Evolutionary conservation across 75 land plant genomes (phyloP), one percentile per base, ranked within the genome.

Genomic region (Selaginella tamariscina): DNA sequence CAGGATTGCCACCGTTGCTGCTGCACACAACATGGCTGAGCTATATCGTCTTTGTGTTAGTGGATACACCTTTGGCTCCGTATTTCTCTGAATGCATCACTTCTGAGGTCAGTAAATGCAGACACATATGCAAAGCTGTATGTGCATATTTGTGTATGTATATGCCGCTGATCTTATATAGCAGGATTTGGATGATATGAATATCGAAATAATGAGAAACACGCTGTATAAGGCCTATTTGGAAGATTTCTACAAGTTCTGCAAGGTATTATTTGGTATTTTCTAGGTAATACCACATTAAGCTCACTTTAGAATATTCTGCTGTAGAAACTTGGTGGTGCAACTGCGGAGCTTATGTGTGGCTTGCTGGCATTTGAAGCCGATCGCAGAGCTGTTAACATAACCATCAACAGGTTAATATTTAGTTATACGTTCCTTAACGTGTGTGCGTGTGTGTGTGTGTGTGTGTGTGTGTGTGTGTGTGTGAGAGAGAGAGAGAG

Each of bases 41-140:
- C 82, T 95, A 64, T 95, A 95, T 64, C 83, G 99, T 54, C 77
- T 95, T n/a, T 74, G 99, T 95, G 56, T 91, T 95, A 65, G 85
- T 95, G 32, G 99, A 95, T 76, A 95, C 99, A 2, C 99, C 99
- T 28, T 75, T 95, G 77, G 99, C 99, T 57, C 99, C 99, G 39
- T 95, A 95, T 68, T 95, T 95, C 68, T 90, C 99, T 5, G 99
- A 90, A 68, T 90, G 99, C 71, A 87, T 95, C 63, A 90, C 99
- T 24, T 95, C 99, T 21, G 99, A 95, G 87, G 99, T 95, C 82
- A 54, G 32, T 24, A 5, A n/a, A n/a, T n/a, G n/a, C n/a, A n/a
- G n/a, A n/a, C n/a, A n/a, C n/a, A n/a, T n/a, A n/a, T n/a, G n/a
- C n/a, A n/a, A n/a, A n/a, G n/a, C n/a, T n/a, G n/a, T n/a, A n/a